These are phyloP conservation scores for Picea glauca DNA, from an alignment of 75 land plant species.

Conservation along the genomic window DNA sequence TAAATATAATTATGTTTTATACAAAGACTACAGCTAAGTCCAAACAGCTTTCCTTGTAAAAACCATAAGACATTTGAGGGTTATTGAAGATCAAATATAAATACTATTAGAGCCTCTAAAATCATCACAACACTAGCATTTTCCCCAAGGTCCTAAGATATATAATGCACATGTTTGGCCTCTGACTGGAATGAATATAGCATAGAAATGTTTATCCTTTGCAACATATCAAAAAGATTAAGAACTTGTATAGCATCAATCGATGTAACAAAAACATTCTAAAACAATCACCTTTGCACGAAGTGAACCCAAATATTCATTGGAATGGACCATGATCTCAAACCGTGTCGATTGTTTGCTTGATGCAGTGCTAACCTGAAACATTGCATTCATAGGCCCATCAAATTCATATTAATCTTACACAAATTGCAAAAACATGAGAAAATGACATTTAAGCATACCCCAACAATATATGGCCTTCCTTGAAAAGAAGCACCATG, in stretches of 20 bases:
- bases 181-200: too few species aligned
- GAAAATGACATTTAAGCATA: conserved; percentile 11
- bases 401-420: not conserved
- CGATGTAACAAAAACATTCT: not conserved
- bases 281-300: conserved; percentile 24
- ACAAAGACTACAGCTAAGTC: not conserved
- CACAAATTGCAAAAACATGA: conserved; percentile 1
- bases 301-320: conserved; percentile 28
- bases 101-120: too few species aligned
- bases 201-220: too few species aligned
- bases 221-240: too few species aligned
- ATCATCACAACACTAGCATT: too few species aligned
- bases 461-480: conserved; percentile 27
- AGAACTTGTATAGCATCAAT: not conserved
- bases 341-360: conserved; percentile 31
- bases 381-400: not conserved
- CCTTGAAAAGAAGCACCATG: conserved; percentile 38
- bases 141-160: too few species aligned
- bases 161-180: too few species aligned
- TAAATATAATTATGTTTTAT: not conserved
- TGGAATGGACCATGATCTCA: conserved; percentile 25
- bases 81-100: too few species aligned
- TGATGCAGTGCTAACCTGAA: conserved; percentile 24
- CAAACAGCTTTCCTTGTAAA: not conserved
- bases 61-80: too few species aligned